Base-by-base conservation (phyloP, 331 rosid species). In the Pyrus hybrid region DNA sequence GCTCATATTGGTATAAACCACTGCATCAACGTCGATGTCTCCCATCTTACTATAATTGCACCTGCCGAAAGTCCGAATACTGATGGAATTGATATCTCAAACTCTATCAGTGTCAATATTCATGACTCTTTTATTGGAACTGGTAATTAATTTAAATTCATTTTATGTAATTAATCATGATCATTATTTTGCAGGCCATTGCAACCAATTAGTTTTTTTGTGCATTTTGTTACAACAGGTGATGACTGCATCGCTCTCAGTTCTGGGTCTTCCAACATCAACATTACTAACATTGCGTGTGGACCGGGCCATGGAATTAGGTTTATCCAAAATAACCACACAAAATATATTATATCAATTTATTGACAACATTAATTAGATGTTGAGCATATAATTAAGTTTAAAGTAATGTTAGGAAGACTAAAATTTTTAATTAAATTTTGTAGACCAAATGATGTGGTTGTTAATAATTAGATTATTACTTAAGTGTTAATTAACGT, bases 271-370 rank as follows among this genome's bases (percentile, higher is more conserved):
- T 82, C 93, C 61, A 1, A 62, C 29, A 17, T 91, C 66, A 79
- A 65, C 20, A 69, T 88, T n/a, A 21, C 35, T 45, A 86, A 85
- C 76, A 80, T 88, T 53, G 49, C 84, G 7, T 91, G 90, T 33
- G 96, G 93, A 56, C 92, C 96, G 12, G 93, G 93, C 54, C 93
- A 88, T 84, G 93, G 93, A 54, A 88, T 88, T 71, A 88, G 93
- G 93, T 88, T 13, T 22, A 71, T 58, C 63, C 45, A 16, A 14
- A 29, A 57, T 25, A 26, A 18, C 32, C 5, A 13, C 11, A 12
- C 2, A 26, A 2, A 4, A 22, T 1, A 61, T 22, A 5, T 21
- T 14, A 18, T 43, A 30, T 17, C 7, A 13, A 6, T 80, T 32
- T 57, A 61, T 45, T 45, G 53, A 45, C 53, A 45, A 45, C 53